Percentiles rank a stretch among this genome's conserved stretches.
Evolutionary conservation across 495 filamentous ascomycete genomes (phyloP).

Genomic region (Xylaria sp.): DNA sequence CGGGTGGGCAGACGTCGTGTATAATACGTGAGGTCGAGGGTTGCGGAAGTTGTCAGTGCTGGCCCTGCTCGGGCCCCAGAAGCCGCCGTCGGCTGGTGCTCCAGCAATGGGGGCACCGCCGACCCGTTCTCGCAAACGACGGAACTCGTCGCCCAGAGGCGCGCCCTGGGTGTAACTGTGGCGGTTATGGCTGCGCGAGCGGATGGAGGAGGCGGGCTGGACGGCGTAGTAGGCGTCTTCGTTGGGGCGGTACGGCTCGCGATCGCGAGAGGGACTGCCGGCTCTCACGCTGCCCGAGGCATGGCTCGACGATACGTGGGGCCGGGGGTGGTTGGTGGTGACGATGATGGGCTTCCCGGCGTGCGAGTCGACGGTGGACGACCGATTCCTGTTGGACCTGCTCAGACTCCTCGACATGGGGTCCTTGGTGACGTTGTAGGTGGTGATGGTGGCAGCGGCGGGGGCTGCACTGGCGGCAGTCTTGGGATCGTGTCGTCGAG

Average conservation of each 20-base stretch:
- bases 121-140: conserved; percentile 52
- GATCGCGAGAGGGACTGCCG: conserved; percentile 55
- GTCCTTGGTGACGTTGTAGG: conserved; percentile 58
- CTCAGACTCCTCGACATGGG: conserved; percentile 49
- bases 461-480: conserved; percentile 25
- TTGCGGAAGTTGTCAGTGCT: conserved; percentile 48
- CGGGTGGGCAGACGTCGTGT: conserved; percentile 35
- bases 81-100: conserved; percentile 40
- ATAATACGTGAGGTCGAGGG: conserved; percentile 43
- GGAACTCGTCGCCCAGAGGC: conserved; percentile 52
- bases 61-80: conserved; percentile 39
- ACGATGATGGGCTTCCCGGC: conserved; percentile 55
- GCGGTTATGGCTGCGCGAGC: conserved; percentile 42
- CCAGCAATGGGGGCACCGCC: conserved; percentile 10
- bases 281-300: conserved; percentile 43
- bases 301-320: conserved; percentile 38
- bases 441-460: conserved; percentile 49
- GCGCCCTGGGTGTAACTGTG: conserved; percentile 44
- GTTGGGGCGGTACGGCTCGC: conserved; percentile 56
- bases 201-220: conserved; percentile 58
- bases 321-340: conserved; percentile 46
- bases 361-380: conserved; percentile 46
- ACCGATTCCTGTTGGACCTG: conserved; percentile 45
- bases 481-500: conserved; percentile 41
- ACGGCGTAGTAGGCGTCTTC: conserved; percentile 56